These are phyloP conservation scores for Rhododendron henanense DNA, from an alignment of 148 eudicot species.

Conservation along the genomic window DNA sequence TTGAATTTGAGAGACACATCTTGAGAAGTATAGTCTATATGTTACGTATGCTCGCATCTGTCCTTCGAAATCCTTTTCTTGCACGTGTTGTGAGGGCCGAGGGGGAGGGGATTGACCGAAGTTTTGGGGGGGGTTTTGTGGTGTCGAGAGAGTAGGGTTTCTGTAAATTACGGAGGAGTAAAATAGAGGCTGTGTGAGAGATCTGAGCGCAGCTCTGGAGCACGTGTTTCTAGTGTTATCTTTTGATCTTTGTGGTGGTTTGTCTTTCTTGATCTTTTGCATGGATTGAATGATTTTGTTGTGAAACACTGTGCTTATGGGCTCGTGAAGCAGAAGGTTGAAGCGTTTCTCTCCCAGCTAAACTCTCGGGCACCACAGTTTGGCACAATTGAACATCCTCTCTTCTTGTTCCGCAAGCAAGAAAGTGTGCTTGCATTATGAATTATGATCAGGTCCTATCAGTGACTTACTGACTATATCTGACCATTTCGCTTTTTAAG, in stretches of 20 bases:
- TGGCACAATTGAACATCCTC: background rate
- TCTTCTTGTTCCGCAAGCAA: background rate
- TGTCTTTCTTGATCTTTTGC: background rate
- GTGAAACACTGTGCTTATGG: background rate
- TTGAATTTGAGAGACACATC: constrained; percentile 3
- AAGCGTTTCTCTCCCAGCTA: background rate
- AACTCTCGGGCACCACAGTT: background rate
- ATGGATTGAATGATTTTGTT: background rate
- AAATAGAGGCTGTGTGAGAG: background rate
- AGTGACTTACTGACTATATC: background rate
- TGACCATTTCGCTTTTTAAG: background rate
- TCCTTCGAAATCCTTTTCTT: background rate
- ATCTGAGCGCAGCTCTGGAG: background rate
- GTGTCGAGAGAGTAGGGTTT: background rate
- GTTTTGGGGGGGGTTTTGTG: background rate
- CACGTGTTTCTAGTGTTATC: background rate
- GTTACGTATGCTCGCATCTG: background rate
- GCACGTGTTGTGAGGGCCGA: background rate
- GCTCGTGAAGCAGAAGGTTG: background rate
- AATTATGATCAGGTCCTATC: background rate
- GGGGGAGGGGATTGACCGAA: background rate
- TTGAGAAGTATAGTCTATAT: background rate
- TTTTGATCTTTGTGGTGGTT: background rate
- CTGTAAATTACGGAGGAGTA: background rate
- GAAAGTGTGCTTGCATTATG: background rate